These are phyloP conservation scores for Thymus mandschuricus DNA, from an alignment of 257 asterid genomes.

Conservation along the genomic window DNA sequence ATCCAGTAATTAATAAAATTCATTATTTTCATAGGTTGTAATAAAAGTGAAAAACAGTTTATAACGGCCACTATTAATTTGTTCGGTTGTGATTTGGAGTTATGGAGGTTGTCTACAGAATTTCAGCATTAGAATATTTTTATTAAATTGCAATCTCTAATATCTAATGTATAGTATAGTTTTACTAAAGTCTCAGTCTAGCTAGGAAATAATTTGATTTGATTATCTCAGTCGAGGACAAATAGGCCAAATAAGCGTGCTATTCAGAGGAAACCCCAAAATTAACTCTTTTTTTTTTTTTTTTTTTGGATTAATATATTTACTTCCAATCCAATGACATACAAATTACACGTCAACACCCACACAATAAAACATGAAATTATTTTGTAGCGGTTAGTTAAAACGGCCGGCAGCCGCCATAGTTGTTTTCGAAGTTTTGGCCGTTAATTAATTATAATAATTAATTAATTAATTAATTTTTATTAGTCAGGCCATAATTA, in stretches of 20 bases:
- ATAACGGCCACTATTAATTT: conserved; percentile 13
- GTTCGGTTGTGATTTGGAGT: conserved; percentile 36
- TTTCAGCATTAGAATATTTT: conserved; percentile 13
- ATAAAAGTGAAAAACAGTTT: not conserved
- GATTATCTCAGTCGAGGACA: conserved; percentile 10
- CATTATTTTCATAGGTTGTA: not conserved
- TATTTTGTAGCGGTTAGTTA: not conserved
- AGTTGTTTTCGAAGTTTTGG: conserved; percentile 6
- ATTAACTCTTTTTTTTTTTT: conserved; percentile 1
- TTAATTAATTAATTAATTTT: not conserved
- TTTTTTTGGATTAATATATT: not conserved
- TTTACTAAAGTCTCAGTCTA: conserved; percentile 21
- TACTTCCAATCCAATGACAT: not conserved
- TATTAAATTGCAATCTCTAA: not conserved
- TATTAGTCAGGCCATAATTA: not conserved
- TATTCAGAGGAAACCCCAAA: conserved; percentile 19
- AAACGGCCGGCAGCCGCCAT: conserved; percentile 33
- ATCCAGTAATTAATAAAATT: not conserved
- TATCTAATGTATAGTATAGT: not conserved
- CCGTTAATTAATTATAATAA: conserved; percentile 7
- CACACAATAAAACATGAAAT: not conserved
- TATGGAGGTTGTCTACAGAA: conserved; percentile 33
- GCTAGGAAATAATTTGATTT: not conserved
- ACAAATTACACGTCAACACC: not conserved
- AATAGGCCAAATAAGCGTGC: not conserved